Base-by-base conservation (phyloP, 179 eudicot species). In the Heliamphora ciliata region DNA sequence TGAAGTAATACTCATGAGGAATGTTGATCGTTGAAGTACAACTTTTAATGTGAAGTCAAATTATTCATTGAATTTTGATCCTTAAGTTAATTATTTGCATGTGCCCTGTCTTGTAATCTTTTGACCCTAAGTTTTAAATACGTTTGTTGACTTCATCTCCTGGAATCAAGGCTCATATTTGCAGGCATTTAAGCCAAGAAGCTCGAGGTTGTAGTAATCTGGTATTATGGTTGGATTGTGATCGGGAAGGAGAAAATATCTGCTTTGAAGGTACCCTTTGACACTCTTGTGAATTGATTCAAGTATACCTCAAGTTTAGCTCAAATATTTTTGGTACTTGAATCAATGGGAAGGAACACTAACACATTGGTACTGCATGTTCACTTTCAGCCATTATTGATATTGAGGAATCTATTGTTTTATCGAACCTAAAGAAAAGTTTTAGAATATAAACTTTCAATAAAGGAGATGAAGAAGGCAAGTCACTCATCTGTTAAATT, bases 231-330 rank as follows among this genome's bases (percentile, higher is more conserved):
- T 85, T 95, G 86, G 98, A 95, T 85, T 95, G 98, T 86, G 98
- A 95, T 21, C 95, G 98, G 67, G 98, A 95, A 90, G 98, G 98
- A 80, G 98, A 95, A 81, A 95, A 95, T 83, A 95, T 95, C 64
- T 95, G 98, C 84, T 95, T 94, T 87, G 98, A 95, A 95, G 98
- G 98, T 95, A 89, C 48, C 48, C n/a, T 51, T 83, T 77, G 84
- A 72, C 58, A 10, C 64, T 78, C 65, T 47, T 74, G 58, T 76
- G 60, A 61, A 74, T 4, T 65, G 10, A 7, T 58, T 24, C 4
- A 21, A 40, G 46, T 58, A 2, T 46, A 66, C 31, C 52, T 77
- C 58, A 68, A 68, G 61, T 51, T 68, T 21, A 64, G 74, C 50
- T 79, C 10, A 9, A 21, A 79, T 8, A 24, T 68, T 70, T 17